Evolutionary conservation across 2,329 filamentous ascomycete genomes (phyloP).

Genomic region (Penicillium sp.): DNA sequence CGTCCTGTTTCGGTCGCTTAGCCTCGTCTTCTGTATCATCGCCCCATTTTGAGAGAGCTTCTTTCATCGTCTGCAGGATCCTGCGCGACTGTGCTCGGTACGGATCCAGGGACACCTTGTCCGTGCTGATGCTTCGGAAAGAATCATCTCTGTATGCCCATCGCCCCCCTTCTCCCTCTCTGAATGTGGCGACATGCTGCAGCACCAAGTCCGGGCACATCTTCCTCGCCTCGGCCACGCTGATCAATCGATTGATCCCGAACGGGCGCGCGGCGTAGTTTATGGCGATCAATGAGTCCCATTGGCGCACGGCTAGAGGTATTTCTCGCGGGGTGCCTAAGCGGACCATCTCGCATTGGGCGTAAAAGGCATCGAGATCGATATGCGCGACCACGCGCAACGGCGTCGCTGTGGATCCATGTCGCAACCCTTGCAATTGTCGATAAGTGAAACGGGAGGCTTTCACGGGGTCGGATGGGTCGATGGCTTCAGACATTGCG

Average conservation of each 20-base stretch:
- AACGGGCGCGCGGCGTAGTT: constrained; percentile 88
- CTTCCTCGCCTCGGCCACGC: constrained; percentile 78
- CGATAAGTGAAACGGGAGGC: constrained; percentile 80
- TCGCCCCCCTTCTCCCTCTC: constrained; percentile 77
- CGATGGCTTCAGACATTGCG: constrained; percentile 47
- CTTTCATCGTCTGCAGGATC: constrained; percentile 79
- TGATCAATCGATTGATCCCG: constrained; percentile 78
- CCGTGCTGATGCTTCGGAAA: constrained; percentile 74
- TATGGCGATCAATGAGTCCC: constrained; percentile 91
- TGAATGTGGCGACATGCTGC: constrained; percentile 94
- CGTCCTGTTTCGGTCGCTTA: constrained; percentile 24
- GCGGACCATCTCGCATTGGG: constrained; percentile 92
- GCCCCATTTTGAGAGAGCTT: constrained; percentile 59
- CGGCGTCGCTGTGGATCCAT: constrained; percentile 71
- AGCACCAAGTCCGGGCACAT: constrained; percentile 80
- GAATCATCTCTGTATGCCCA: constrained; percentile 91
- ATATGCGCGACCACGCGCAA: constrained; percentile 87
- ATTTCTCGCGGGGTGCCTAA: constrained; percentile 72
- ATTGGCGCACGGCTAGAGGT: constrained; percentile 92
- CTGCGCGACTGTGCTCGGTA: constrained; percentile 82
- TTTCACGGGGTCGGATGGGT: constrained; percentile 32
- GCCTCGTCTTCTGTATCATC: constrained; percentile 21
- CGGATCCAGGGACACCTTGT: constrained; percentile 93
- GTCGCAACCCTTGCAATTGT: constrained; percentile 74
- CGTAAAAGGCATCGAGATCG: constrained; percentile 96